Percentiles rank a stretch among this genome's conserved stretches.
Evolutionary conservation across 2,329 filamentous ascomycete species (phyloP).

Genomic region (Penicillium nordicum): DNA sequence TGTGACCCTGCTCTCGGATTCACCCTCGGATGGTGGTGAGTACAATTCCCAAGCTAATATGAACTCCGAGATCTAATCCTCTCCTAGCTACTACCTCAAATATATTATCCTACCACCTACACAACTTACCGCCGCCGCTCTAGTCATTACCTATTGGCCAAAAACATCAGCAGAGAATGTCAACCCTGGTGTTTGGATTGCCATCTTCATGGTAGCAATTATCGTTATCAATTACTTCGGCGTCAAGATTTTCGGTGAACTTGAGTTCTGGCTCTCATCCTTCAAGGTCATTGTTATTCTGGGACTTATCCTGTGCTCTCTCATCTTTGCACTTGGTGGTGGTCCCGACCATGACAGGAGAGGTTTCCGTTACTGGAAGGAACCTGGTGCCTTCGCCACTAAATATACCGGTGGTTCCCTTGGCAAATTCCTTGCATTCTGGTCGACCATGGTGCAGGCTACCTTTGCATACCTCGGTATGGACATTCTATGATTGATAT

Average conservation of each 20-base stretch:
- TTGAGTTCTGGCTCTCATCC: slow-evolving; percentile 46
- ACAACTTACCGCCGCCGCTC: slow-evolving; percentile 24
- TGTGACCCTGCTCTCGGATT: slow-evolving; percentile 46
- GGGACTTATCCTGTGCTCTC: slow-evolving; percentile 67
- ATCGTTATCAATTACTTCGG: slow-evolving; percentile 63
- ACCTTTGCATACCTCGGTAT: slow-evolving; percentile 61
- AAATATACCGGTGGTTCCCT: slow-evolving; percentile 7
- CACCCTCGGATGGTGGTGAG: slow-evolving; percentile 37
- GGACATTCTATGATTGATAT: slow-evolving; percentile 53
- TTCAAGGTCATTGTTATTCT: slow-evolving; percentile 67
- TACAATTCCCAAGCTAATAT: slow-evolving; percentile 40
- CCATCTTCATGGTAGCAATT: slow-evolving; percentile 1
- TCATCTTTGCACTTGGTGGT: slow-evolving; percentile 74
- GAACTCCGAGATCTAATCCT: background rate
- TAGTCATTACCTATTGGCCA: slow-evolving; percentile 19
- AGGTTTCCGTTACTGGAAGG: slow-evolving; percentile 62
- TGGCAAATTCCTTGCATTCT: slow-evolving; percentile 5
- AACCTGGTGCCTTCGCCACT: slow-evolving; percentile 44
- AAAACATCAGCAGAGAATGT: slow-evolving; percentile 5
- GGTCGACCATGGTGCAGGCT: slow-evolving; percentile 28
- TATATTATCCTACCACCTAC: slow-evolving; percentile 5
- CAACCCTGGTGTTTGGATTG: background rate
- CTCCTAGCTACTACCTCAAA: slow-evolving; percentile 1
- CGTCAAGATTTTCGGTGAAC: slow-evolving; percentile 67
- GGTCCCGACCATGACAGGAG: slow-evolving; percentile 67